Percentiles rank a stretch among this genome's conserved stretches.
Evolutionary conservation across 352 stramenopile genomes (phyloP).

Genomic region (Pythium aristosporum): DNA sequence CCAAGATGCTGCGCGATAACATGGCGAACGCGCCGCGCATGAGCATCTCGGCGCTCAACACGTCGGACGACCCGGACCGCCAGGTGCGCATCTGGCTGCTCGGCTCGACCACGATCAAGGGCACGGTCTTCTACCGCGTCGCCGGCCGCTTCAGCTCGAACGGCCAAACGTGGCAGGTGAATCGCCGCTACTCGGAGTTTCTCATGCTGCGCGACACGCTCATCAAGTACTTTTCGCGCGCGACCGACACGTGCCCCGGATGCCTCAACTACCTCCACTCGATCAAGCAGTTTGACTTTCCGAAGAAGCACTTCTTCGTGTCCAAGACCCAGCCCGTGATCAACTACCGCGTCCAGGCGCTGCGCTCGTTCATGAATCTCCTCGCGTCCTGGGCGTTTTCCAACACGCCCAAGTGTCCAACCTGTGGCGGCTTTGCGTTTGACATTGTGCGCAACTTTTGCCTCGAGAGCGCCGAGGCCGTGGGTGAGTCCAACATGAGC

Average conservation of each 20-base stretch:
- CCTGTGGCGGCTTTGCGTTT: slow-evolving; percentile 78
- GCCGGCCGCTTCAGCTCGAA: slow-evolving; percentile 62
- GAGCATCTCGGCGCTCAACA: slow-evolving; percentile 61
- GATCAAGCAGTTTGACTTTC: slow-evolving; percentile 80
- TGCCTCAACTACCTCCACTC: slow-evolving; percentile 80
- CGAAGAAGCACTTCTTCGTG: slow-evolving; percentile 85
- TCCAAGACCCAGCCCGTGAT: slow-evolving; percentile 71
- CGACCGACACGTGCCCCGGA: slow-evolving; percentile 71
- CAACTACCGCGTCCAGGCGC: slow-evolving; percentile 83
- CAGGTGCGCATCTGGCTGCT: slow-evolving; percentile 72
- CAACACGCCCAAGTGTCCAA: slow-evolving; percentile 80
- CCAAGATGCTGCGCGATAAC: slow-evolving; percentile 26
- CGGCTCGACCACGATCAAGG: slow-evolving; percentile 47
- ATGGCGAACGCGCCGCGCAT: slow-evolving; percentile 30
- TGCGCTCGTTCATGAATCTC: slow-evolving; percentile 83
- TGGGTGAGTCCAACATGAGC: slow-evolving; percentile 60
- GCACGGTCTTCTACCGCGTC: slow-evolving; percentile 66
- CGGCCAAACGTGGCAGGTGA: slow-evolving; percentile 78
- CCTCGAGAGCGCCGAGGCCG: slow-evolving; percentile 50
- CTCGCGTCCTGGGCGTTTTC: slow-evolving; percentile 82
- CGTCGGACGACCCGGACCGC: slow-evolving; percentile 37
- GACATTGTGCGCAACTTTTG: slow-evolving; percentile 82
- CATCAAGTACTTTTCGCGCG: slow-evolving; percentile 72
- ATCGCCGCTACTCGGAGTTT: slow-evolving; percentile 86
- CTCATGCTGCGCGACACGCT: slow-evolving; percentile 69